phyloP scores from a whole-genome alignment of 1,284 basidiomycete species.

The Cryptococcus floricola region DNA sequence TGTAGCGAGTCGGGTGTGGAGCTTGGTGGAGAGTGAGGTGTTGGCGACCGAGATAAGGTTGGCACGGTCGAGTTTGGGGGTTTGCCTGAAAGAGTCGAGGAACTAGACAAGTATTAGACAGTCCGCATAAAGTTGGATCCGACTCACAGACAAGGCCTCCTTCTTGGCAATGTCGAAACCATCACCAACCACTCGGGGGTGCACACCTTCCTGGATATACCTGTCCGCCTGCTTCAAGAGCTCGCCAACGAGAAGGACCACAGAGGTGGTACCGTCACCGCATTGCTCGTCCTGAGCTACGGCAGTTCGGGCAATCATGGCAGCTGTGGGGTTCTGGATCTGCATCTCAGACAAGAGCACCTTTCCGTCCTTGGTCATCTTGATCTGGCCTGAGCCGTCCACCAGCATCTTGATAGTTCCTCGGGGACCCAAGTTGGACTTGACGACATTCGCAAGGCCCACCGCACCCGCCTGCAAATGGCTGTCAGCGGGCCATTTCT shows the following conservation, averaged over 20 bases:
- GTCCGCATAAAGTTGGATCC: background rate
- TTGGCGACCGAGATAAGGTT: slow-evolving; percentile 89
- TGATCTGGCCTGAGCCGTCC: slow-evolving; percentile 98
- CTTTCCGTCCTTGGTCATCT: slow-evolving; percentile 99
- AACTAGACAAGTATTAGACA: slow-evolving; percentile 57
- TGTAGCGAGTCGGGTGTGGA: slow-evolving; percentile 76
- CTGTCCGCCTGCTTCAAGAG: slow-evolving; percentile 96
- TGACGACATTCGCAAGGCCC: slow-evolving; percentile 95
- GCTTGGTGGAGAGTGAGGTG: slow-evolving; percentile 92
- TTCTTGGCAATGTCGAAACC: slow-evolving; percentile 98
- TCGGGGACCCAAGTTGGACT: slow-evolving; percentile 90
- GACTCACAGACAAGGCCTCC: slow-evolving; percentile 73
- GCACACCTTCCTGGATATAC: slow-evolving; percentile 96
- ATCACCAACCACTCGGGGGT: slow-evolving; percentile 91
- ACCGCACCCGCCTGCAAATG: slow-evolving; percentile 66
- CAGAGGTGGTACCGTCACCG: slow-evolving; percentile 96
- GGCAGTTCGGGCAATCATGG: slow-evolving; percentile 97
- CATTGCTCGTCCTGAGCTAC: slow-evolving; percentile 99
- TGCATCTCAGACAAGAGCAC: slow-evolving; percentile 99
- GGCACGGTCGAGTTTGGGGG: slow-evolving; percentile 70
- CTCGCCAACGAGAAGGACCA: slow-evolving; percentile 95
- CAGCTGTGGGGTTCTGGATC: slow-evolving; percentile 98
- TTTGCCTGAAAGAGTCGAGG: slow-evolving; percentile 81
- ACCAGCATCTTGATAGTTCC: slow-evolving; percentile 99
- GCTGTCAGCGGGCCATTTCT: slow-evolving; percentile 6